Evolutionary conservation across 257 asterid genomes (phyloP).

Genomic region (Penstemon eatonii): DNA sequence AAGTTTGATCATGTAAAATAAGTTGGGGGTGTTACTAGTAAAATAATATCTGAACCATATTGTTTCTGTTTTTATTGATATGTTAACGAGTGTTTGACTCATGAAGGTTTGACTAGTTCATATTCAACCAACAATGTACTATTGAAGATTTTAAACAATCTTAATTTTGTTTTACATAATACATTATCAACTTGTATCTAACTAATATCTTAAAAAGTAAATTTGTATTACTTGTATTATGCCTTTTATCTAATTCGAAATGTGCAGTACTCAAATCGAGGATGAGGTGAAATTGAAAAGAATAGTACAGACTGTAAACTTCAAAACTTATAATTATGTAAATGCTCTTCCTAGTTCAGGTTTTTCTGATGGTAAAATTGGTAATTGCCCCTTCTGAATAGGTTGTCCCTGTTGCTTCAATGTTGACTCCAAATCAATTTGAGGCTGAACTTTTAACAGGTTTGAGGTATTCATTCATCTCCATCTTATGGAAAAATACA

Average conservation of each 20-base stretch:
- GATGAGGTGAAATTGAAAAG: too few relatives aligned
- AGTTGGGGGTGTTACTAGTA: too few relatives aligned
- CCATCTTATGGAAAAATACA: conserved; percentile 14
- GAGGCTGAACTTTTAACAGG: conserved; percentile 92
- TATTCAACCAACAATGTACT: too few relatives aligned
- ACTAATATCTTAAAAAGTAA: background rate
- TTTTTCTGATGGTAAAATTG: conserved; percentile 28
- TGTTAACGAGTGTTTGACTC: too few relatives aligned
- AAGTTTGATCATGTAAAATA: too few relatives aligned
- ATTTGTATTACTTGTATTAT: background rate
- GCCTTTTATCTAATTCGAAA: conserved; percentile 3
- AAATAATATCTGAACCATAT: too few relatives aligned
- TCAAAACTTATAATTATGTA: background rate
- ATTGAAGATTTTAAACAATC: too few relatives aligned
- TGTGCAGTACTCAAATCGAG: background rate
- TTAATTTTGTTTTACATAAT: too few relatives aligned
- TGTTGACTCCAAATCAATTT: conserved; percentile 98
- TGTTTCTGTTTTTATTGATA: too few relatives aligned
- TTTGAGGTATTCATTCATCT: conserved; percentile 55
- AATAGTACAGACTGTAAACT: background rate
- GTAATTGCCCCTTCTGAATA: conserved; percentile 32
- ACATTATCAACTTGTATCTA: too few relatives aligned
- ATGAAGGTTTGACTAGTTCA: too few relatives aligned
- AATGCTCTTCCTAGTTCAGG: conserved; percentile 22
- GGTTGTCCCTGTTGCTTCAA: conserved; percentile 96